phyloP scores from a whole-genome alignment of 106 monocot genomes.

The Xerophyta viscosa region DNA sequence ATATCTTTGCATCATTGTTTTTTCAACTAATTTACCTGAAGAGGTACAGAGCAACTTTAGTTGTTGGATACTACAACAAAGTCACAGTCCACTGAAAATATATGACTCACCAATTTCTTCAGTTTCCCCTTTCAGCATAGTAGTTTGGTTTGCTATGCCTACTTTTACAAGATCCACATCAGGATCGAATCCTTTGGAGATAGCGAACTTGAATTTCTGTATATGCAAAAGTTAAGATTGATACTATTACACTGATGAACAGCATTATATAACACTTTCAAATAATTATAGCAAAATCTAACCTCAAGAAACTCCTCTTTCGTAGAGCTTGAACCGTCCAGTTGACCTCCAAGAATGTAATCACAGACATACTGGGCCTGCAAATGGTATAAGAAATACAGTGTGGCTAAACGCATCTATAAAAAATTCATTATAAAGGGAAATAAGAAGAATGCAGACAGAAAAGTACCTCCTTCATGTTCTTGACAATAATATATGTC shows the following conservation, averaged over 20 bases:
- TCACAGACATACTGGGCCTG: slow-evolving; percentile 94
- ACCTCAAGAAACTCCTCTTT: slow-evolving; percentile 84
- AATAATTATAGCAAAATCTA: background rate
- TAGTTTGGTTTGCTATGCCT: slow-evolving; percentile 98
- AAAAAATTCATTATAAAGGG: too few species aligned
- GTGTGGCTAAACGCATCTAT: background rate
- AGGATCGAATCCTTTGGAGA: slow-evolving; percentile 89
- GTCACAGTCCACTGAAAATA: background rate
- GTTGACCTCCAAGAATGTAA: slow-evolving; percentile 89
- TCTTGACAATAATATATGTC: slow-evolving; percentile 83
- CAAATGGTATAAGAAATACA: background rate
- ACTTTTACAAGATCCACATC: slow-evolving; percentile 72
- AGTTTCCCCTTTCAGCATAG: slow-evolving; percentile 99
- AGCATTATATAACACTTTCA: background rate
- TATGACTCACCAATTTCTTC: slow-evolving; percentile 90
- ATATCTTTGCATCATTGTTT: slow-evolving; percentile 84
- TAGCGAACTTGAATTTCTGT: slow-evolving; percentile 83
- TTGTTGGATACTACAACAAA: background rate
- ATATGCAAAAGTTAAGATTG: too few species aligned
- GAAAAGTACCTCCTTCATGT: slow-evolving; percentile 77
- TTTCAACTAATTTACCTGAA: slow-evolving; percentile 82
- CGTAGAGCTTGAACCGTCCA: slow-evolving; percentile 90
- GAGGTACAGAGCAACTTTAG: background rate
- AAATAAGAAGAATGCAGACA: background rate
- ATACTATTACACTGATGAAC: too few species aligned